These are phyloP conservation scores for Apiotrichum sp. DNA, from an alignment of 1,284 basidiomycete genomes.

Conservation along the genomic window DNA sequence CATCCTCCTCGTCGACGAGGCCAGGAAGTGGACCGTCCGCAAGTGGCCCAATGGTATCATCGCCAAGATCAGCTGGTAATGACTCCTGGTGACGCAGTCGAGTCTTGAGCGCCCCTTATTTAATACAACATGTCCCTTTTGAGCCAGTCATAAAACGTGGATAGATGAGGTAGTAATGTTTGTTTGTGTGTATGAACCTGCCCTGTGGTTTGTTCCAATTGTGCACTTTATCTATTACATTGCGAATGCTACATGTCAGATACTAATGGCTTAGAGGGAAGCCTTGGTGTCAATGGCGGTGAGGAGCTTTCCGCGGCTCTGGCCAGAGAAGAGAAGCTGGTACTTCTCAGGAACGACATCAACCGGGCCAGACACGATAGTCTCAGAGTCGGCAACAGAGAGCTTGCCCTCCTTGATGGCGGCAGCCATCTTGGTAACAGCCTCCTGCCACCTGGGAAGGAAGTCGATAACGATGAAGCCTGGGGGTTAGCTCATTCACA, in stretches of 20 bases:
- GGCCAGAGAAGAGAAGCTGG: slow-evolving; percentile 34
- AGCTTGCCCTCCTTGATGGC: slow-evolving; percentile 37
- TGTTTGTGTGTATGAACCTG: too few relatives aligned
- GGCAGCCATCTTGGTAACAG: slow-evolving; percentile 19
- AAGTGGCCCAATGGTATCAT: slow-evolving; percentile 42
- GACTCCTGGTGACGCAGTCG: too few relatives aligned
- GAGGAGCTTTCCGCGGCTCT: slow-evolving; percentile 42
- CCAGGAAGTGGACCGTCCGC: slow-evolving; percentile 46
- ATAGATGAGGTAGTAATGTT: too few relatives aligned
- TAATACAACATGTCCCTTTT: not conserved
- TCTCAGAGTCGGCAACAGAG: slow-evolving; percentile 29
- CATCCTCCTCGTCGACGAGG: slow-evolving; percentile 46
- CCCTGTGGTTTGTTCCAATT: too few relatives aligned
- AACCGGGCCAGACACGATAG: slow-evolving; percentile 33
- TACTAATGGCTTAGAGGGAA: too few relatives aligned
- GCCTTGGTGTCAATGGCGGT: not conserved
- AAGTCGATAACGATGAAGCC: slow-evolving; percentile 47
- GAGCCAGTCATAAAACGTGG: too few relatives aligned
- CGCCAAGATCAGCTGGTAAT: slow-evolving; percentile 47
- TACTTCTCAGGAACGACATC: slow-evolving; percentile 39
- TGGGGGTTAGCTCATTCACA: not conserved
- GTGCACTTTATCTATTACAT: too few relatives aligned
- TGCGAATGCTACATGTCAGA: too few relatives aligned
- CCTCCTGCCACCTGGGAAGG: slow-evolving; percentile 17
- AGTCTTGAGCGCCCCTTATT: not conserved